Base-by-base conservation (phyloP, 2,329 filamentous ascomycete genomes). In the Aureobasidium sp. region DNA sequence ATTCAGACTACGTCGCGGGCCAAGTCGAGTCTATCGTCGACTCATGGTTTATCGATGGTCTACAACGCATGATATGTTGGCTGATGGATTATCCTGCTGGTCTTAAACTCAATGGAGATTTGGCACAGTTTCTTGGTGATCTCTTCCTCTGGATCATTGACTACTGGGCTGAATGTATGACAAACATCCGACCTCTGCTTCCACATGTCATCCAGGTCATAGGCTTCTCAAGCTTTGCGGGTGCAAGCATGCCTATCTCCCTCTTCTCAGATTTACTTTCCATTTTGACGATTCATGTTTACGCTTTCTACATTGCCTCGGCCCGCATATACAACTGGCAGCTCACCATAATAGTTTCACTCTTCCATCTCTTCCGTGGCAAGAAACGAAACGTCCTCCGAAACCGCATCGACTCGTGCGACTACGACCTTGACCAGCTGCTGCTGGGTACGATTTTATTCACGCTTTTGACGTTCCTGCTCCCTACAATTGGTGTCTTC, bases 311-410 rank as follows among this genome's bases (percentile, higher is more conserved):
- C 75, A 87, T 97, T 62, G 93, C 95, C 17, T 96, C 92, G 9
- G 94, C 94, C 2, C 88, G 94, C 57, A 97, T 99, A 70, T 99
- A 93, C 75, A 91, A 97, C 76, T 99, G 94, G 94, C 94, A 99
- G 76, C 86, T 99, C 64, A 96, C 89, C 3, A 97, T 99, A 65
- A 88, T 99, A 66, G 87, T 93, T 67, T 97, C 93, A 12, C 85
- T 99, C n/a, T 99, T 99, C 75, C 95, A 99, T 73, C 86, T 99
- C 11, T 99, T 99, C 73, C 90, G 93, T 36, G 95, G 94, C 63
- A 97, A 97, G 79, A 99, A 99, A 75, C 89, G 96, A 72, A 99
- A 99, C 68, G 88, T 99, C 17, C 84, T 99, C 25, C 89, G 95
- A 65, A 96, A 97, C 71, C 91, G 94, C 76, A 97, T 99, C 70